These are phyloP conservation scores for Solioccasus polychromus DNA, from an alignment of 768 basidiomycete genomes.

Conservation along the genomic window DNA sequence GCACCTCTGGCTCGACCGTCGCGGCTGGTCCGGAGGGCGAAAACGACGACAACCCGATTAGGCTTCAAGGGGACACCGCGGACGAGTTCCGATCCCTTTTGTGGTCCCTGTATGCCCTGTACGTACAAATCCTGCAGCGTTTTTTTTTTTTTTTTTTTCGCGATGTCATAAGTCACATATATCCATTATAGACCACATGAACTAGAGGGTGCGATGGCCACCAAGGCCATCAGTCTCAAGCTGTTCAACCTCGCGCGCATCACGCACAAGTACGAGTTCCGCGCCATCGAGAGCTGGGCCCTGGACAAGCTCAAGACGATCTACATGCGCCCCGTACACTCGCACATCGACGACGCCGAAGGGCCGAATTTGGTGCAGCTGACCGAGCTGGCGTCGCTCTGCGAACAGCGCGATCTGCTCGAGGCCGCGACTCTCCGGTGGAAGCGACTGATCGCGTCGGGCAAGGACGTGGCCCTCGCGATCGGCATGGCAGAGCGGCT, in stretches of 20 bases:
- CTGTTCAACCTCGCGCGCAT: slow-evolving; percentile 48
- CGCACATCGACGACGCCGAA: slow-evolving; percentile 29
- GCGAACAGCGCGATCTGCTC: slow-evolving; percentile 44
- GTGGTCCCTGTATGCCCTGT: slow-evolving; percentile 54
- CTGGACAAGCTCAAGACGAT: slow-evolving; percentile 38
- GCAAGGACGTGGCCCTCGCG: slow-evolving; percentile 44
- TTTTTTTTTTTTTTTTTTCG: no score
- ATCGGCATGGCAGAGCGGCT: slow-evolving; percentile 47
- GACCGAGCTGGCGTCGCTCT: slow-evolving; percentile 52
- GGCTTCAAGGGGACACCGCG: slow-evolving; percentile 44
- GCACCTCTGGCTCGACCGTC: slow-evolving; percentile 19
- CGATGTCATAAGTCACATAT: slow-evolving; percentile 3
- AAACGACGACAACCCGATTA: slow-evolving; percentile 49
- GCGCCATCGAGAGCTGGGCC: slow-evolving; percentile 44
- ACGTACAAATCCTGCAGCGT: slow-evolving; percentile 28
- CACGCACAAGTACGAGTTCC: slow-evolving; percentile 48
- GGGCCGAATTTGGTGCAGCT: slow-evolving; percentile 43
- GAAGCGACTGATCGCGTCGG: slow-evolving; percentile 46
- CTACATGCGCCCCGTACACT: slow-evolving; percentile 32
- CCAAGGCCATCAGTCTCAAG: slow-evolving; percentile 43
- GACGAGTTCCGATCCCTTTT: slow-evolving; percentile 52
- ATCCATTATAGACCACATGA: slow-evolving; percentile 40
- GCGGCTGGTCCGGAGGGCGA: slow-evolving; percentile 41
- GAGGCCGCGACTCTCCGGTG: slow-evolving; percentile 42
- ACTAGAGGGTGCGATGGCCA: slow-evolving; percentile 40